phyloP scores from a whole-genome alignment of 176 grass and related monocot species.

The Eragrostis nindensis region DNA sequence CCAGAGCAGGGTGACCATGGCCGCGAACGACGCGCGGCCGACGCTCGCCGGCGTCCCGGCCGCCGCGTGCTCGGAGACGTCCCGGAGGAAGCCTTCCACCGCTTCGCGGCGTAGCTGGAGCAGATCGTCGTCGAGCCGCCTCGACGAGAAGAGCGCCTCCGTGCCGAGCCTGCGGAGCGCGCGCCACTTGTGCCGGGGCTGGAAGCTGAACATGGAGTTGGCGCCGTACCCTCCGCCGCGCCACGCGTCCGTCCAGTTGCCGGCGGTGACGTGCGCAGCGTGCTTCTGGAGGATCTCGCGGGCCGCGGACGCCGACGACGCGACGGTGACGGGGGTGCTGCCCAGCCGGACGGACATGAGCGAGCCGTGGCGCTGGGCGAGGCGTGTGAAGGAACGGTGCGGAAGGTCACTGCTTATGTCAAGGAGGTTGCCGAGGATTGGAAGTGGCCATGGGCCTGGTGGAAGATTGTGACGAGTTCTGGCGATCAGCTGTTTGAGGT shows the following conservation, averaged over 20 bases:
- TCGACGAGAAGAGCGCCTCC: not conserved
- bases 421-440: constrained; percentile 1
- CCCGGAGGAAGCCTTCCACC: not conserved
- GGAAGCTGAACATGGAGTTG: constrained; percentile 6
- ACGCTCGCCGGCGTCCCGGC: not conserved
- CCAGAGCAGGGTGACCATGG: constrained; percentile 27
- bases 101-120: not conserved
- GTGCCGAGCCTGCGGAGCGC: not conserved
- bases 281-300: not conserved
- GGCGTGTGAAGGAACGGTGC: not conserved
- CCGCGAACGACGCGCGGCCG: constrained; percentile 14
- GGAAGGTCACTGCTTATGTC: not conserved
- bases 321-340: not conserved
- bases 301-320: not conserved
- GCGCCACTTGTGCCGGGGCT: not conserved
- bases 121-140: not conserved
- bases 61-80: not conserved
- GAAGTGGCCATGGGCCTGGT: too few species aligned
- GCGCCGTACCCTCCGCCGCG: not conserved
- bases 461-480: too few species aligned
- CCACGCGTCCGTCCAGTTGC: constrained; percentile 10
- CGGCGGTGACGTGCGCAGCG: not conserved
- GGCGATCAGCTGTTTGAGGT: too few species aligned
- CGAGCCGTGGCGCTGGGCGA: not conserved
- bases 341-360: not conserved